Percentiles rank a stretch among this genome's conserved stretches.
phyloP scores from a whole-genome alignment of 2,329 filamentous ascomycete species.

The Lomentospora prolificans region DNA sequence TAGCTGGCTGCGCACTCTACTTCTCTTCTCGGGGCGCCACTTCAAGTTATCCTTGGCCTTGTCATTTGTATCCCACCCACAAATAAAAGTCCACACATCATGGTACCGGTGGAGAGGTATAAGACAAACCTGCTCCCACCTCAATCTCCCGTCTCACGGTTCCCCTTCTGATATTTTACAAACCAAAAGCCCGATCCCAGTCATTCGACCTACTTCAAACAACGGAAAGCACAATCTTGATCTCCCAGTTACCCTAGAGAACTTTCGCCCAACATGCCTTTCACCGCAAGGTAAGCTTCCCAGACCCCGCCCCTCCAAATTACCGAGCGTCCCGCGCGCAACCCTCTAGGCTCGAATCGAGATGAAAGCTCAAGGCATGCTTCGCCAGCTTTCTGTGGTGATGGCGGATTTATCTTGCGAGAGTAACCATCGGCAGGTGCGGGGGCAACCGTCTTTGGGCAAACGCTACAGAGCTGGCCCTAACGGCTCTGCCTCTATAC shows the following conservation, averaged over 20 bases:
- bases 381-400: too few relatives aligned
- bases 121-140: background rate
- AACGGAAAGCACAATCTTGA: background rate
- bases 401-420: too few relatives aligned
- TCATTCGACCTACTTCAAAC: background rate
- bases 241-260: too few relatives aligned
- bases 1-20: background rate
- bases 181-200: too few relatives aligned
- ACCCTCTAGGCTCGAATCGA: background rate
- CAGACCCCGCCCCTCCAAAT: background rate
- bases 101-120: background rate
- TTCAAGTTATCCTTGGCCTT: background rate
- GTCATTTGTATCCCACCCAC: background rate
- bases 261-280: constrained; percentile 37
- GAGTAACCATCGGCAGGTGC: background rate
- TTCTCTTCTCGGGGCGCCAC: background rate
- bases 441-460: too few relatives aligned
- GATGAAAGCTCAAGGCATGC: background rate
- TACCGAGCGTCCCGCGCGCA: background rate
- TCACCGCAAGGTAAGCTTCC: constrained; percentile 44
- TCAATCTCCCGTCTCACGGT: background rate
- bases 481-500: too few relatives aligned
- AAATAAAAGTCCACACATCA: background rate
- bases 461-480: too few relatives aligned
- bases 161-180: background rate